Evolutionary conservation across 2,329 filamentous ascomycete species (phyloP).

Genomic region (Botryosphaeria agaves): DNA sequence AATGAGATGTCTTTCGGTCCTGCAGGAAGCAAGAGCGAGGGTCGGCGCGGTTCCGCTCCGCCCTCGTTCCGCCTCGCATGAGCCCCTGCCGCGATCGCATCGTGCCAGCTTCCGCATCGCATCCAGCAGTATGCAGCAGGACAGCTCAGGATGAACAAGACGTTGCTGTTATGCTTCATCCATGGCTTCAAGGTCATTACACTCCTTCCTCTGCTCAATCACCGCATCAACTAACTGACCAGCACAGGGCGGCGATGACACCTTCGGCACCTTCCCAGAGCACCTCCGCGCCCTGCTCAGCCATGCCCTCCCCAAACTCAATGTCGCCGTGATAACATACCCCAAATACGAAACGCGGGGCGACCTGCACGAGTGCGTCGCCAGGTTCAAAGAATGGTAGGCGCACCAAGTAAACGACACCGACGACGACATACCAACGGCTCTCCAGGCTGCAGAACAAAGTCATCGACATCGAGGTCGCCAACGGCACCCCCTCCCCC

Average conservation of each 20-base stretch:
- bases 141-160: slow-evolving; percentile 48
- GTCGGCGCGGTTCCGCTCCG: too few species aligned
- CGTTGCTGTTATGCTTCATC: slow-evolving; percentile 65
- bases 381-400: slow-evolving; percentile 58
- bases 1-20: too few species aligned
- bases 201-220: not conserved
- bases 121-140: not conserved
- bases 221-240: slow-evolving; percentile 6
- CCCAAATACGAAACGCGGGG: slow-evolving; percentile 71
- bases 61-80: too few species aligned
- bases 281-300: slow-evolving; percentile 49
- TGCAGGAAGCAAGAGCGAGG: too few species aligned
- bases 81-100: too few species aligned
- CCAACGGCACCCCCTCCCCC: slow-evolving; percentile 59
- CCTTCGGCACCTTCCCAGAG: slow-evolving; percentile 60
- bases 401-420: too few species aligned
- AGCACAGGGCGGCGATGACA: slow-evolving; percentile 53
- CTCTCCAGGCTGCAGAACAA: slow-evolving; percentile 60
- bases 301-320: slow-evolving; percentile 48
- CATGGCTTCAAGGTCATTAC: slow-evolving; percentile 63
- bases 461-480: slow-evolving; percentile 88
- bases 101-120: too few species aligned
- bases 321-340: slow-evolving; percentile 53
- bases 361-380: slow-evolving; percentile 53
- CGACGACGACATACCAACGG: not conserved